These are phyloP conservation scores for maize (Zea mays) DNA, from an alignment of 176 grass and related monocot species.

Conservation along the genomic window Zm-B73-REFERENCE-NAM-5.0 NC_050102.1:782501-783000, in stretches of 20 bases:
- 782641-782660: slow-evolving; percentile 34
- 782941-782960: too few relatives aligned
- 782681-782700: slow-evolving; percentile 41
- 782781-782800: slow-evolving; percentile 12
- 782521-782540: not conserved
- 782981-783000: too few relatives aligned
- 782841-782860: not conserved
- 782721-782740: not conserved
- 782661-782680: slow-evolving; percentile 40
- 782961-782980: too few relatives aligned
- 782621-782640: slow-evolving; percentile 38
- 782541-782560: not conserved
- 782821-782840: not conserved
- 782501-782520: not conserved
- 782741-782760: slow-evolving; percentile 17
- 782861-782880: too few relatives aligned
- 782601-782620: slow-evolving; percentile 47
- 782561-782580: not conserved
- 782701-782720: slow-evolving; percentile 24
- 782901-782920: too few relatives aligned
- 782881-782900: too few relatives aligned
- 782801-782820: not conserved
- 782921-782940: too few relatives aligned
- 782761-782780: not conserved
- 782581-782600: not conserved